phyloP scores from a whole-genome alignment of 1,284 basidiomycete genomes.

The Fistulina hepatica region DNA sequence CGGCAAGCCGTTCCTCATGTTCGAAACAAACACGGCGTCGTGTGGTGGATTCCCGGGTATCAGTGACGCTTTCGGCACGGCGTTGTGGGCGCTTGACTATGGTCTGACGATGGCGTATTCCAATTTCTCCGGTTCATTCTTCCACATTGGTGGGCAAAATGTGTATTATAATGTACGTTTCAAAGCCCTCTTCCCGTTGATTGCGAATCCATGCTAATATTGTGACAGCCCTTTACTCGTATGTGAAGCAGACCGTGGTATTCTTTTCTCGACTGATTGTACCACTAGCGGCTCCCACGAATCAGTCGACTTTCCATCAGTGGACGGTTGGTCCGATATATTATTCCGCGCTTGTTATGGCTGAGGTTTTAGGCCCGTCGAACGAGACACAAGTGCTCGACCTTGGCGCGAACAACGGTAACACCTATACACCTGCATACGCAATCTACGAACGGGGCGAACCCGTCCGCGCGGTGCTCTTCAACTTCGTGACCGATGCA shows the following conservation, averaged over 20 bases:
- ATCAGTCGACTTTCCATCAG: constrained; percentile 42
- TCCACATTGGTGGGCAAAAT: constrained; percentile 52
- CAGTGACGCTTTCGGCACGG: constrained; percentile 56
- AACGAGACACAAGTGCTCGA: constrained; percentile 48
- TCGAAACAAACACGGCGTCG: constrained; percentile 74
- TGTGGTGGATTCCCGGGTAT: constrained; percentile 62
- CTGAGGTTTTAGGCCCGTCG: constrained; percentile 55
- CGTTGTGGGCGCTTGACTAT: constrained; percentile 61
- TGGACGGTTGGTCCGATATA: constrained; percentile 61
- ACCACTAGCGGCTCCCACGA: constrained; percentile 35
- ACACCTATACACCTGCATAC: constrained; percentile 43
- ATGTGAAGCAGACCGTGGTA: too few relatives aligned
- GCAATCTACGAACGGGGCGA: constrained; percentile 40
- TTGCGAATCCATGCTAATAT: not conserved
- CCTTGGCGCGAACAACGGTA: not conserved
- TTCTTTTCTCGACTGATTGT: constrained; percentile 12
- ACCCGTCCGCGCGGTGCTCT: constrained; percentile 5
- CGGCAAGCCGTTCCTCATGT: constrained; percentile 54
- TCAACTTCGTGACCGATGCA: constrained; percentile 10
- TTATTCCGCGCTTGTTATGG: constrained; percentile 55
- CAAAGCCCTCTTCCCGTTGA: constrained; percentile 2
- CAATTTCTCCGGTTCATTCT: constrained; percentile 40
- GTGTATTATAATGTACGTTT: constrained; percentile 52
- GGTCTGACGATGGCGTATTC: constrained; percentile 44
- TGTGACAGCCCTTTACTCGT: too few relatives aligned